Evolutionary conservation across 768 basidiomycete genomes (phyloP), one percentile per base, ranked within the genome.

Genomic region (Hydnomerulius pinastri): DNA sequence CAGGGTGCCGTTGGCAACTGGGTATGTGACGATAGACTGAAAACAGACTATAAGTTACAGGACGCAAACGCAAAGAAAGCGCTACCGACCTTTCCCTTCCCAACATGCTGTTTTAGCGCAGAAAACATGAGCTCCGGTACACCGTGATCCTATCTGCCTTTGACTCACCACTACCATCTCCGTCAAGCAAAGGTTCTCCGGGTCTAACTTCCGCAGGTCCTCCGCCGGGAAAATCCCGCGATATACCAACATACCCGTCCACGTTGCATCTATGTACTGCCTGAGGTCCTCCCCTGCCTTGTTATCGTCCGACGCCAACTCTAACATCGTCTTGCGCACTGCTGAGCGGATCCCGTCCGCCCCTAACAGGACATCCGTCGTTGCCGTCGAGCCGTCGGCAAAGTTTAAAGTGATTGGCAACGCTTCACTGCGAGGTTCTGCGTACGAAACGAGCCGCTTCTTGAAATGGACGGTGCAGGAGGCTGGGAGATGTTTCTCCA

Each of bases 331-430:
- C 25, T 53, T 60, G 25, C 68, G 69, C 20, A 65, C 60, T 2
- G 45, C 40, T 1, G 64, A 68, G 13, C 60, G 66, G 18, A 79
- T 67, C 4, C 78, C 78, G 52, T 78, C 77, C 33, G 74, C 75
- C 4, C 76, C 78, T 39, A 79, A 53, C 4, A 79, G 69, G 13
- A 79, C 54, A 43, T 80, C 72, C 8, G 76, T 66, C 24, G 57
- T 64, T 9, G 69, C 57, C 2, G 46, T 65, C n/a, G 69, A 67
- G 6, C 66, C 67, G 43, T 73, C 65, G 9, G n/a, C n/a, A n/a
- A n/a, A n/a, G n/a, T n/a, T n/a, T n/a, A n/a, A n/a, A n/a, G n/a
- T n/a, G n/a, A n/a, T n/a, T n/a, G n/a, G n/a, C n/a, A n/a, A n/a
- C n/a, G n/a, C n/a, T n/a, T n/a, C n/a, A n/a, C n/a, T n/a, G n/a